Percentiles rank a stretch among this genome's conserved stretches.
Evolutionary conservation across 2,329 filamentous ascomycete genomes (phyloP).

Genomic region (Coniosporium tulheliwenetii): DNA sequence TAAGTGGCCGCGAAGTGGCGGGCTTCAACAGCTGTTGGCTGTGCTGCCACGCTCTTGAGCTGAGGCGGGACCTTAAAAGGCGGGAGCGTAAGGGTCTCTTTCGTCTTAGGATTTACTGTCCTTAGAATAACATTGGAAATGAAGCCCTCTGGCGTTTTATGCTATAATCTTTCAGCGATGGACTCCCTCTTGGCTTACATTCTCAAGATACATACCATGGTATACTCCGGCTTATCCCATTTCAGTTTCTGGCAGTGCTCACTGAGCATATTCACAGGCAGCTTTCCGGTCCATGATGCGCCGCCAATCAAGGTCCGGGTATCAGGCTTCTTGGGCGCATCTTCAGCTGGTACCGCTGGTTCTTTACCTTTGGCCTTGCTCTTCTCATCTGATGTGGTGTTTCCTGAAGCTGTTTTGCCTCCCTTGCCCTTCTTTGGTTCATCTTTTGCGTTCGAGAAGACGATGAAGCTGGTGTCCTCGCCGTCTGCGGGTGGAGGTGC

Average conservation of each 20-base stretch:
- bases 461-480: constrained; percentile 33
- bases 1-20: constrained; percentile 89
- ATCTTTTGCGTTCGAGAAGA: constrained; percentile 29
- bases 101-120: constrained; percentile 62
- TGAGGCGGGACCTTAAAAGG: constrained; percentile 67
- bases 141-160: constrained; percentile 12
- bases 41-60: constrained; percentile 59
- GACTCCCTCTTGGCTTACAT: neutral
- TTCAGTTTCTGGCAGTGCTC: constrained; percentile 93
- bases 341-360: constrained; percentile 11
- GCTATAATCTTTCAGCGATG: constrained; percentile 5
- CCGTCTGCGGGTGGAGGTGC: constrained; percentile 18
- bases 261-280: constrained; percentile 82
- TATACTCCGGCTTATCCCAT: constrained; percentile 90
- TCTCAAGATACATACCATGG: constrained; percentile 39
- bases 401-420: constrained; percentile 5
- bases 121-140: constrained; percentile 49
- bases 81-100: constrained; percentile 57
- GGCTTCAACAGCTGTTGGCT: constrained; percentile 74
- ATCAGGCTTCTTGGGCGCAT: constrained; percentile 41
- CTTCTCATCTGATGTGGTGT: constrained; percentile 8
- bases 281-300: constrained; percentile 91
- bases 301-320: constrained; percentile 75
- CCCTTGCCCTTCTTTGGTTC: constrained; percentile 24
- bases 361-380: constrained; percentile 17